Conservation (phyloP, 1,284 basidiomycete species). For the Cryptococcus sp. region DNA sequence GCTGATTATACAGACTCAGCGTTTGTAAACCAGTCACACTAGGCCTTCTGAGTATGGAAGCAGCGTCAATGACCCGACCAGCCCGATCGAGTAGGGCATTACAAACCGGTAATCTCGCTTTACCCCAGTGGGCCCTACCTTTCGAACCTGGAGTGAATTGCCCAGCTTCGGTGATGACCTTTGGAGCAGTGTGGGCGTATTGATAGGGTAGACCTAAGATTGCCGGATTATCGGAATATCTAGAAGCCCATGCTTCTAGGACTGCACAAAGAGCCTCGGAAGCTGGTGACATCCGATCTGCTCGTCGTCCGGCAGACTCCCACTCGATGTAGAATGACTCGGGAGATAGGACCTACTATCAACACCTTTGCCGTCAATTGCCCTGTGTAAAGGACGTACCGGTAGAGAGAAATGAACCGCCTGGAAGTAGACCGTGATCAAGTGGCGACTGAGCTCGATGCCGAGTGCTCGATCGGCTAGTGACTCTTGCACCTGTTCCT, state of each 20-base stretch:
- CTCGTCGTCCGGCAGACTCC: conserved; percentile 29
- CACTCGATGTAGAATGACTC: conserved; percentile 37
- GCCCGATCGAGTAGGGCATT: conserved; percentile 29
- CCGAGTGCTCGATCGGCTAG: conserved; percentile 35
- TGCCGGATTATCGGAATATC: conserved; percentile 38
- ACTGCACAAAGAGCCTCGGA: conserved; percentile 36
- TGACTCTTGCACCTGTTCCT: conserved; percentile 21
- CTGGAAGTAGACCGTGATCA: conserved; percentile 32
- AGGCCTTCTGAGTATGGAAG: conserved; percentile 25
- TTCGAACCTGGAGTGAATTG: conserved; percentile 23
- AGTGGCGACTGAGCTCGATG: conserved; percentile 26
- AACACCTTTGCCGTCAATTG: background rate
- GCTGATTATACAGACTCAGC: conserved; percentile 24
- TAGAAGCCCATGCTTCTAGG: conserved; percentile 40
- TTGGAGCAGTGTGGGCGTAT: conserved; percentile 16
- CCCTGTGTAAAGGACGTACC: conserved; percentile 12
- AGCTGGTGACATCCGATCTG: conserved; percentile 29
- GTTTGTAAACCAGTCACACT: conserved; percentile 33
- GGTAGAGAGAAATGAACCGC: conserved; percentile 33
- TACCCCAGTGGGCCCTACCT: conserved; percentile 31
- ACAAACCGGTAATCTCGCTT: conserved; percentile 22
- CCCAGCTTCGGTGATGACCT: conserved; percentile 25
- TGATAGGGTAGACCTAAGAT: conserved; percentile 23
- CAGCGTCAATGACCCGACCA: conserved; percentile 24
- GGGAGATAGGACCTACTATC: conserved; percentile 26